Base-by-base conservation (phyloP, 768 basidiomycete genomes). In the Podaxis pistillaris region DNA sequence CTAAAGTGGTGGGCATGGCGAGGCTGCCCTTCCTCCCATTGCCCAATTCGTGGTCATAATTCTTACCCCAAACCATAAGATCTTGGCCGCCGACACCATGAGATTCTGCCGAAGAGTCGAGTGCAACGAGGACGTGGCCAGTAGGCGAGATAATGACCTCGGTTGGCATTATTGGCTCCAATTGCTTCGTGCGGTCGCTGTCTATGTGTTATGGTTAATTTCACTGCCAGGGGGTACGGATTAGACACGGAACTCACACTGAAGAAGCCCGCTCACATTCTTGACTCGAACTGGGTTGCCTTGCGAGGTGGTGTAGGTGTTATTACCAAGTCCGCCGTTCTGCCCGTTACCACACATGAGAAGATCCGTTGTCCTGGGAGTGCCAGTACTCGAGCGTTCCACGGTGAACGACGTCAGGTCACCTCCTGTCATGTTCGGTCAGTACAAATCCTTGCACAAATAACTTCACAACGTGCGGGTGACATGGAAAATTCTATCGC, bases 331-430 rank as follows among this genome's bases (percentile, higher is more conserved):
- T 15, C 89, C 89, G 15, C 94, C 93, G 73, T 83, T 90, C 69
- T 92, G 87, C 1, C 94, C 94, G 69, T 92, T 91, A 2, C 94
- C 93, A 68, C 88, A 89, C 63, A 90, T 84, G 30, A 95, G 81
- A 2, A 94, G 57, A 50, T 84, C 82, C 11, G 74, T 68, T 1
- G 69, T 75, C 4, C 68, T 67, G 5, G 73, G 65, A 3, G 70
- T 66, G 19, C 63, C 66, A 17, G 65, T 66, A 19, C 69, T 65
- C 15, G 68, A 67, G 5, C 77, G 82, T 74, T 94, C 87, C 24
- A 91, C 86, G 28, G 86, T 83, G 71, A 94, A 95, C 62, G 86
- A 88, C 4, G 89, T 86, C 67, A 92, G 73, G 71, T 94, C 87
- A 15, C 90, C 92, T 22, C 89, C 91, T 87, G 63, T 4, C 2